Evolutionary conservation across 1,139 yeast genomes (phyloP).

Genomic region (Geotrichum fermentans): DNA sequence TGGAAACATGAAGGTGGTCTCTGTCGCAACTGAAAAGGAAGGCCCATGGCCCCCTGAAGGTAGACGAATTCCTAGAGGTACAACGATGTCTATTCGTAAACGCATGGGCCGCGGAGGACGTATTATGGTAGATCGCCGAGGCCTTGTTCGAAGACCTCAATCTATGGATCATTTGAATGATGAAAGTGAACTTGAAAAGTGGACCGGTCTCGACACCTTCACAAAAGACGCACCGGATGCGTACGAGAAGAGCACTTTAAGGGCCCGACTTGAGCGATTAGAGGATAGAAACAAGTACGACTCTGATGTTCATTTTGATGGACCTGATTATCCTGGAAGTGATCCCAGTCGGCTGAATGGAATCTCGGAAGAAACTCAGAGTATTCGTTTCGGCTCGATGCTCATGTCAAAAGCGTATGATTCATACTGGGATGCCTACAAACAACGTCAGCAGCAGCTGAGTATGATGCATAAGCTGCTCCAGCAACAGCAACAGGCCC

Average conservation of each 20-base stretch:
- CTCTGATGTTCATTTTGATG: constrained; percentile 52
- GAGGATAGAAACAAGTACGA: constrained; percentile 77
- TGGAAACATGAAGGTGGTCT: constrained; percentile 27
- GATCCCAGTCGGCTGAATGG: constrained; percentile 71
- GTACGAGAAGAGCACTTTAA: constrained; percentile 19
- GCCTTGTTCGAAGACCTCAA: constrained; percentile 37
- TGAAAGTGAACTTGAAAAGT: constrained; percentile 25
- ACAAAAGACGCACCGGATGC: neutral
- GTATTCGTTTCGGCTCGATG: constrained; percentile 89
- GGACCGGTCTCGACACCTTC: constrained; percentile 7
- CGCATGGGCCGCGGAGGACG: constrained; percentile 72
- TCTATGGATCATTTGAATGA: constrained; percentile 9
- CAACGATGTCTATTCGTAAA: constrained; percentile 53
- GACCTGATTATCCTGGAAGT: constrained; percentile 51
- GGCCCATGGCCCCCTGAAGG: constrained; percentile 28
- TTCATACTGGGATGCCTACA: constrained; percentile 50
- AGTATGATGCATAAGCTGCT: constrained; percentile 37
- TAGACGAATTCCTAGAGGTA: constrained; percentile 33
- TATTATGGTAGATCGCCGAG: constrained; percentile 66
- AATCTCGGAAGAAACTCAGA: constrained; percentile 81
- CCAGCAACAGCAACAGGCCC: constrained; percentile 31
- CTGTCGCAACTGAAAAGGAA: constrained; percentile 26
- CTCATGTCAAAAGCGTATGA: constrained; percentile 79
- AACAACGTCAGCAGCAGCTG: constrained; percentile 44
- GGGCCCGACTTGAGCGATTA: constrained; percentile 44